phyloP scores from a whole-genome alignment of 2,329 filamentous ascomycete genomes.

The Thermomyces lanuginosus region DNA sequence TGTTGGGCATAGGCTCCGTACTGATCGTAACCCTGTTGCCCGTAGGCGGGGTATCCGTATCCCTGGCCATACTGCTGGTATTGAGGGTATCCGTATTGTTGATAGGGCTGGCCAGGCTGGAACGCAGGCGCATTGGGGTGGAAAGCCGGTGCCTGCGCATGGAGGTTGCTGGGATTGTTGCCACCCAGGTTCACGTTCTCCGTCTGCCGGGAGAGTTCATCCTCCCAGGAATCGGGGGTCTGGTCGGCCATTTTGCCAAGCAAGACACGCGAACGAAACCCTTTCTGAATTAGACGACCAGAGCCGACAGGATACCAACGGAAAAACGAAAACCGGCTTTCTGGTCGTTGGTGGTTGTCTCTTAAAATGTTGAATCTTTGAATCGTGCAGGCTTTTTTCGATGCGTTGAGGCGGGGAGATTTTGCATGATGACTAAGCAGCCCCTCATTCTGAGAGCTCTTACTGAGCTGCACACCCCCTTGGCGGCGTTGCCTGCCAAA shows the following conservation, averaged over 20 bases:
- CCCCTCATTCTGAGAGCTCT: too few relatives aligned
- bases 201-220: slow-evolving; percentile 65
- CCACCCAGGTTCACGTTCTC: slow-evolving; percentile 60
- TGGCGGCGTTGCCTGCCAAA: too few relatives aligned
- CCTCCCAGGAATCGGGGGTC: slow-evolving; percentile 80
- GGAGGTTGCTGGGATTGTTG: slow-evolving; percentile 30
- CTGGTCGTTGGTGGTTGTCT: too few relatives aligned
- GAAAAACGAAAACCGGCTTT: slow-evolving; percentile 7
- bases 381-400: too few relatives aligned
- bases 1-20: slow-evolving; percentile 32
- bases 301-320: slow-evolving; percentile 11
- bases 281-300: too few relatives aligned
- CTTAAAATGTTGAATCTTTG: too few relatives aligned
- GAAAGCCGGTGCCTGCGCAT: slow-evolving; percentile 40
- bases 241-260: slow-evolving; percentile 61
- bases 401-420: too few relatives aligned
- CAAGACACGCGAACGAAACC: too few relatives aligned
- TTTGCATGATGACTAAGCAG: too few relatives aligned
- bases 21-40: slow-evolving; percentile 31
- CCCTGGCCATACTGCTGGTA: slow-evolving; percentile 31
- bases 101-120: slow-evolving; percentile 55
- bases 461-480: too few relatives aligned
- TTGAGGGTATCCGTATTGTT: slow-evolving; percentile 40
- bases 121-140: slow-evolving; percentile 53
- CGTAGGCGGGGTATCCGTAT: slow-evolving; percentile 42